These are phyloP conservation scores for Pythium periplocum DNA, from an alignment of 352 stramenopile genomes.

Conservation along the genomic window DNA sequence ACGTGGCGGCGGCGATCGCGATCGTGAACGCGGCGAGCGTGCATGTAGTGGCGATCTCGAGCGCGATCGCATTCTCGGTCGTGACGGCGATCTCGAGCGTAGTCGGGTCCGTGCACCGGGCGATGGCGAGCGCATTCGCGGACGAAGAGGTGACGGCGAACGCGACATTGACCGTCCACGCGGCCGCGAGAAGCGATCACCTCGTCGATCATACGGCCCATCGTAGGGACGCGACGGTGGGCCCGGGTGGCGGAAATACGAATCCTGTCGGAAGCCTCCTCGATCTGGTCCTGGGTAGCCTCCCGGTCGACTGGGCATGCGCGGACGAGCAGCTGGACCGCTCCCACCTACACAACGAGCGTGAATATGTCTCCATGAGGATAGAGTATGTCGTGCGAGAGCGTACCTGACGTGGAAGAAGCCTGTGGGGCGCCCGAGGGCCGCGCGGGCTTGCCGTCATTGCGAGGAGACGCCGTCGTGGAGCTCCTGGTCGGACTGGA, in stretches of 20 bases:
- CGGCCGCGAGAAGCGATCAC: constrained; percentile 33
- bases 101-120: not conserved
- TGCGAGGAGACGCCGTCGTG: not conserved
- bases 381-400: too few relatives aligned
- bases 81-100: constrained; percentile 11
- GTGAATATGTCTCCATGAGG: too few relatives aligned
- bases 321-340: too few relatives aligned
- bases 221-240: constrained; percentile 25
- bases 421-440: not conserved
- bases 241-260: constrained; percentile 27
- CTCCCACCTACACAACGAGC: too few relatives aligned
- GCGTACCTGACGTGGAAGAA: too few relatives aligned
- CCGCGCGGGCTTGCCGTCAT: not conserved
- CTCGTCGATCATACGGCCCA: constrained; percentile 18
- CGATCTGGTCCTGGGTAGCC: too few relatives aligned
- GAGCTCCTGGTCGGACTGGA: constrained; percentile 9
- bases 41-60: constrained; percentile 33
- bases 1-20: constrained; percentile 27
- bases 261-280: constrained; percentile 9
- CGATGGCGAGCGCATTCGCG: constrained; percentile 20
- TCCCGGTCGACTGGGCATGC: too few relatives aligned
- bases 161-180: constrained; percentile 47
- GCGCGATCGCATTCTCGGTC: constrained; percentile 19
- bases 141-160: constrained; percentile 20
- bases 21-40: constrained; percentile 32